Conservation (phyloP, 139 green algal genomes). For the Penium margaritaceum region DNA sequence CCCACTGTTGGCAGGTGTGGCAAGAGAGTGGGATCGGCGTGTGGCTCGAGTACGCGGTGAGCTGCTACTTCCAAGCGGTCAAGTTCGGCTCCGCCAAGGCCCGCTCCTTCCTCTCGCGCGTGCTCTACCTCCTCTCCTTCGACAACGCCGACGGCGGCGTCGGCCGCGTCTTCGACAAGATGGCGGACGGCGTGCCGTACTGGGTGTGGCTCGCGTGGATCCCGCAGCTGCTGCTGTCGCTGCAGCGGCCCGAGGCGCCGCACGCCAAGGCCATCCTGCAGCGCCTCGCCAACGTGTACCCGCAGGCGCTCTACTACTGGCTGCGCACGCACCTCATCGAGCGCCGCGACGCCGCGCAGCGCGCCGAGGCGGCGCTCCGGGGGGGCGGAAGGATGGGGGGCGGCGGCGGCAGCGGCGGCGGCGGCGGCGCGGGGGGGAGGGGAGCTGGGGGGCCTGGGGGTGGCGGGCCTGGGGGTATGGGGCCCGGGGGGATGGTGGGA, state of each 20-base stretch:
- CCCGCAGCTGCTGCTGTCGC: slow-evolving; percentile 76
- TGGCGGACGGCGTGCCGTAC: slow-evolving; percentile 60
- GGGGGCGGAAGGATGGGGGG: slow-evolving; percentile 7
- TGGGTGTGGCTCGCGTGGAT: slow-evolving; percentile 89
- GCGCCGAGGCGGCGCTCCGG: neutral
- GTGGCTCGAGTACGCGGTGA: slow-evolving; percentile 77
- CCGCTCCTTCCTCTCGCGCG: slow-evolving; percentile 60
- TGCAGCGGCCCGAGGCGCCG: slow-evolving; percentile 70
- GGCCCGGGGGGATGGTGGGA: no score
- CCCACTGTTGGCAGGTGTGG: slow-evolving; percentile 25
- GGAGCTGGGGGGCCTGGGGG: neutral
- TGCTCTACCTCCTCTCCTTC: slow-evolving; percentile 82
- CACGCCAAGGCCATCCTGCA: slow-evolving; percentile 62
- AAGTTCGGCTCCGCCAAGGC: slow-evolving; percentile 53
- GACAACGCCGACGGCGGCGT: slow-evolving; percentile 51
- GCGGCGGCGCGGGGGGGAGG: neutral
- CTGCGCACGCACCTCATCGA: slow-evolving; percentile 74
- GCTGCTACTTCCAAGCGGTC: slow-evolving; percentile 73
- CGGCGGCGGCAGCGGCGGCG: neutral
- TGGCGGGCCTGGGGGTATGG: neutral
- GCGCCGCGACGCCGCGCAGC: slow-evolving; percentile 35
- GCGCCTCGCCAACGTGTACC: slow-evolving; percentile 50
- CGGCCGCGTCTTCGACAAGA: slow-evolving; percentile 54
- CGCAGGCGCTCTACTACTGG: slow-evolving; percentile 77
- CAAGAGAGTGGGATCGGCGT: slow-evolving; percentile 21